Conservation (phyloP, 768 basidiomycete genomes). For the Tylopilus sp. region DNA sequence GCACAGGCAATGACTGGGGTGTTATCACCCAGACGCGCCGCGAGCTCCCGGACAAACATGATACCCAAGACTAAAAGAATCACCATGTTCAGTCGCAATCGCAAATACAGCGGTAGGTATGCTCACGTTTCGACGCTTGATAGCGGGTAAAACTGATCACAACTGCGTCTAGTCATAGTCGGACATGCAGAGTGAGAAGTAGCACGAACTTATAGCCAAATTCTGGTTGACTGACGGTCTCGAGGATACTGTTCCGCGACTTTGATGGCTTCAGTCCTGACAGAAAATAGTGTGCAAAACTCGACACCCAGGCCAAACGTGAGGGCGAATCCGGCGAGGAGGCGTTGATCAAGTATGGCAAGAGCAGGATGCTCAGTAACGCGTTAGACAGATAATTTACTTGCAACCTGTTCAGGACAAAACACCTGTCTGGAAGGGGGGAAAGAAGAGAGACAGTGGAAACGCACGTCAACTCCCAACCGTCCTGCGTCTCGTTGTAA, state of each 20-base stretch:
- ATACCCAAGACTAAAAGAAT: constrained; percentile 26
- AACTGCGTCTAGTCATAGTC: background rate
- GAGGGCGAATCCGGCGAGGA: constrained; percentile 21
- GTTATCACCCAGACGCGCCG: constrained; percentile 21
- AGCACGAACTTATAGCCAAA: constrained; percentile 21
- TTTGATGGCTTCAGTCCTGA: constrained; percentile 1
- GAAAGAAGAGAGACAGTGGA: too few relatives aligned
- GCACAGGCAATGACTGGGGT: constrained; percentile 23
- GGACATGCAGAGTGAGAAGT: background rate
- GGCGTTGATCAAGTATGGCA: constrained; percentile 31
- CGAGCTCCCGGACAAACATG: constrained; percentile 34
- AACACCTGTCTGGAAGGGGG: too few relatives aligned
- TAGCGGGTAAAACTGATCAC: constrained; percentile 17
- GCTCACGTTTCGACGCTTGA: constrained; percentile 26
- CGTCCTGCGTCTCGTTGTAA: constrained; percentile 39
- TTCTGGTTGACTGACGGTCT: constrained; percentile 19
- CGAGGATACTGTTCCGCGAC: constrained; percentile 19
- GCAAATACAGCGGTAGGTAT: background rate
- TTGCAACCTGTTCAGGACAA: constrained; percentile 35
- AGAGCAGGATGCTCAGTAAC: constrained; percentile 31
- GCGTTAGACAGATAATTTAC: constrained; percentile 35
- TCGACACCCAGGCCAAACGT: constrained; percentile 31
- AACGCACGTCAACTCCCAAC: constrained; percentile 44
- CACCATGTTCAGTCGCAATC: background rate
- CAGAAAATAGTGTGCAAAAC: constrained; percentile 24